Evolutionary conservation across 495 filamentous ascomycete genomes (phyloP), one percentile per base, ranked within the genome.

Genomic region (Aspergillus heteromorphus): DNA sequence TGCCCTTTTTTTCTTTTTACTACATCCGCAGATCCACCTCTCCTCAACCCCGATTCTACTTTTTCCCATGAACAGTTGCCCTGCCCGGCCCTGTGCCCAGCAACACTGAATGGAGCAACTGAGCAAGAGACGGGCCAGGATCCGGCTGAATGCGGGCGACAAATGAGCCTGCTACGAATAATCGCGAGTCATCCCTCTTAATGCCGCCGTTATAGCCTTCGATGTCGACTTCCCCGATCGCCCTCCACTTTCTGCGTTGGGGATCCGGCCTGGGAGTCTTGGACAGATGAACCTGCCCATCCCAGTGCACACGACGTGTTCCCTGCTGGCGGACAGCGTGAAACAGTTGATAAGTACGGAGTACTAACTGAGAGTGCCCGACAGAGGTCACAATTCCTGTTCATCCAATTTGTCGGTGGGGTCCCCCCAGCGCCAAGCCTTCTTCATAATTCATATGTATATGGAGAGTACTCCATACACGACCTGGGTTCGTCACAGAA

Each of bases 21-120:
- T 57, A 38, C 47, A 58, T 66, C 67, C 65, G 63, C 65, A 61
- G 65, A 68, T 68, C 65, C 64, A 67, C 64, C 42, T 36, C 40
- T 48, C 45, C 23, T 27, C 23, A 27, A 27, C 23, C 23, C 53
- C 49, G 55, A 53, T 43, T 50, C 45, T 60, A 47, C 41, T 49
- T 54, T 49, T 38, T 38, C 34, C 23, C 23, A 14, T 38, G 34
- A 38, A 38, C 34, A 10, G 30, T 13, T 38, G n/a, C 34, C 11
- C 34, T 38, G 11, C n/a, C n/a, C n/a, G n/a, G n/a, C n/a, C n/a
- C n/a, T n/a, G n/a, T n/a, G n/a, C n/a, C n/a, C n/a, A n/a, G n/a
- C n/a, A n/a, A n/a, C n/a, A n/a, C n/a, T n/a, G n/a, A n/a, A n/a
- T n/a, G n/a, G n/a, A n/a, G n/a, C n/a, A n/a, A n/a, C n/a, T n/a